These are phyloP conservation scores for Debaryomyces hansenii DNA, from an alignment of 805 yeast species.

Conservation along the genomic window DNA sequence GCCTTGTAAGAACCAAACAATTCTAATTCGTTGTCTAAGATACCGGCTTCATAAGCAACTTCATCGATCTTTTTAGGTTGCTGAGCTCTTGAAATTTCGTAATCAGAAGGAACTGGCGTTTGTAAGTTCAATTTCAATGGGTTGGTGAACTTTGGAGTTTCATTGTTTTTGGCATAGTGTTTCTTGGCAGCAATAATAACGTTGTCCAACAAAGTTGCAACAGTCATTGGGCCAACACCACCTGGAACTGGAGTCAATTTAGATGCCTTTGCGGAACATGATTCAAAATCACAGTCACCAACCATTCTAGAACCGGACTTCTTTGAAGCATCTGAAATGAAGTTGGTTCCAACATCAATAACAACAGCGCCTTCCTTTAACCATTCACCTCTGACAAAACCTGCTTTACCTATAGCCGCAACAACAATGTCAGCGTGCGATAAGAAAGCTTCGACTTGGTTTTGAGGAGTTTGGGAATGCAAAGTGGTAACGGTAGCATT, in stretches of 20 bases:
- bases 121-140: conserved; percentile 58
- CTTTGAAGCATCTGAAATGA: conserved; percentile 61
- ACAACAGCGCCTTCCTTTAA: conserved; percentile 66
- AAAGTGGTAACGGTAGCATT: conserved; percentile 77
- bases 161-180: conserved; percentile 39
- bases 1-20: conserved; percentile 77
- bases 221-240: conserved; percentile 93
- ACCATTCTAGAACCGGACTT: conserved; percentile 72
- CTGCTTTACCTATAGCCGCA: conserved; percentile 73
- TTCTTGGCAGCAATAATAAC: conserved; percentile 68
- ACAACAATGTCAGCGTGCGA: conserved; percentile 72
- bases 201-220: conserved; percentile 75
- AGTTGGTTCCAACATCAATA: conserved; percentile 84
- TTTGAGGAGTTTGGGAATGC: conserved; percentile 63
- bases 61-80: conserved; percentile 67
- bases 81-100: conserved; percentile 75
- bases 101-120: conserved; percentile 79
- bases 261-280: conserved; percentile 54
- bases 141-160: conserved; percentile 45
- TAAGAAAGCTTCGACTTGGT: conserved; percentile 47
- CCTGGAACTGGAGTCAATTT: conserved; percentile 88
- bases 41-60: conserved; percentile 69
- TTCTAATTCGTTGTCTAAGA: conserved; percentile 67
- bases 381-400: conserved; percentile 75
- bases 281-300: conserved; percentile 73